A percentile compares a stretch with the other conserved stretches of the same genome.
Conservation (phyloP, 1,284 basidiomycete genomes). For the Melampsora occidentalis region DNA sequence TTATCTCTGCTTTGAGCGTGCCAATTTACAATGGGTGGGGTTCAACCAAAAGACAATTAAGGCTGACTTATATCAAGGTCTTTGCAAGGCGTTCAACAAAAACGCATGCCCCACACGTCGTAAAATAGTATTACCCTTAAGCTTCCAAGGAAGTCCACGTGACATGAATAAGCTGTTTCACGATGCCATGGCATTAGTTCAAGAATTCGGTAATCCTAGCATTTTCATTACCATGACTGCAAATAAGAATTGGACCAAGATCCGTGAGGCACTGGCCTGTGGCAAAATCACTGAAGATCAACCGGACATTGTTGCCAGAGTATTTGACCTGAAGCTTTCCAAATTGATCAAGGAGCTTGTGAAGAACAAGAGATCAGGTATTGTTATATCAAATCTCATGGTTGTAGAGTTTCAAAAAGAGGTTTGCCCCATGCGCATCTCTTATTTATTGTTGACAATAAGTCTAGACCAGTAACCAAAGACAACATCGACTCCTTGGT, state of each 20-base stretch:
- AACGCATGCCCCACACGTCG: not conserved
- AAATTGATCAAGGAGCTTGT: not conserved
- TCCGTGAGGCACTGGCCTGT: not conserved
- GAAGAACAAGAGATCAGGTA: not conserved
- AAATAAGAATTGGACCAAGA: not conserved
- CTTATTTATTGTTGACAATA: no score
- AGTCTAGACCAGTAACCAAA: constrained; percentile 50
- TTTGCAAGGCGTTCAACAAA: not conserved
- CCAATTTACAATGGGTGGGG: not conserved
- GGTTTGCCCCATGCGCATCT: no score
- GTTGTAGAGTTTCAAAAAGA: no score
- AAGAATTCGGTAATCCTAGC: constrained; percentile 10
- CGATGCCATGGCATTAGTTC: not conserved
- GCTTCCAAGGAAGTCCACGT: not conserved
- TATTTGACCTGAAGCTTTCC: not conserved
- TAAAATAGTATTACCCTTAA: not conserved
- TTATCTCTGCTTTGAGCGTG: constrained; percentile 1
- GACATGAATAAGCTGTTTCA: constrained; percentile 19
- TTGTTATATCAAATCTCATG: constrained; percentile 1
- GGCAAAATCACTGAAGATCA: not conserved
- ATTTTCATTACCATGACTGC: constrained; percentile 34
- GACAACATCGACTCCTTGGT: constrained; percentile 56
- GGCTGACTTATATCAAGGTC: constrained; percentile 3
- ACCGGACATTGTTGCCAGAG: no score
- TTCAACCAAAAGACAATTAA: constrained; percentile 4